A percentile compares a stretch with the other conserved stretches of the same genome.
phyloP scores from a whole-genome alignment of 2,329 filamentous ascomycete species.

The Drechslerella coelobrocha region DNA sequence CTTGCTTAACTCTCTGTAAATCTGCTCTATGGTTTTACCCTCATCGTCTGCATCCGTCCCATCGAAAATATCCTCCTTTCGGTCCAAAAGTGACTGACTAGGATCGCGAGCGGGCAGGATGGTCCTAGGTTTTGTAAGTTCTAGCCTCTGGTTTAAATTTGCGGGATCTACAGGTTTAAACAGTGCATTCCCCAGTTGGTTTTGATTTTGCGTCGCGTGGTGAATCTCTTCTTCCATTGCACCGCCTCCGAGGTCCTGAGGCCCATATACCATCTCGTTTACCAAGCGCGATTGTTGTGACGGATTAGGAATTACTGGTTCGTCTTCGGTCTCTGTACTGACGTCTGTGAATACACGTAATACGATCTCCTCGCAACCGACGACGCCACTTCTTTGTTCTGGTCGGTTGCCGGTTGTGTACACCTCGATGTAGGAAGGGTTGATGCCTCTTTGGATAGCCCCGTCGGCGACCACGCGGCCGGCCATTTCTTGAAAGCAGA shows the following conservation, averaged over 20 bases:
- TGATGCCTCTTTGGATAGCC: background rate
- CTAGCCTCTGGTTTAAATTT: too few species aligned
- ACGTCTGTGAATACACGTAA: constrained; percentile 22
- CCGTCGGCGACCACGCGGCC: background rate
- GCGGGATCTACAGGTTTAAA: too few species aligned
- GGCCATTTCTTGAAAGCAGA: constrained; percentile 35
- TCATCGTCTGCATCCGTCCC: too few species aligned
- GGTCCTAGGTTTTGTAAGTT: too few species aligned
- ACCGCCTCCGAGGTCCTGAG: too few species aligned
- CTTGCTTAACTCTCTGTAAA: too few species aligned
- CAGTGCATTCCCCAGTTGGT: too few species aligned
- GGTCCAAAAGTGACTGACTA: too few species aligned
- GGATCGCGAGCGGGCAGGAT: too few species aligned
- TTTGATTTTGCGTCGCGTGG: too few species aligned
- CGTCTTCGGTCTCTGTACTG: background rate
- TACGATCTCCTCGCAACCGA: constrained; percentile 28
- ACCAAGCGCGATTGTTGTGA: constrained; percentile 10
- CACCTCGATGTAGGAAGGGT: constrained; percentile 29
- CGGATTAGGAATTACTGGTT: background rate
- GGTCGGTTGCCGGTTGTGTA: background rate
- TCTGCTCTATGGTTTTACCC: too few species aligned
- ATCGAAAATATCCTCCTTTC: too few species aligned
- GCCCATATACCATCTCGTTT: background rate
- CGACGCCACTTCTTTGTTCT: background rate
- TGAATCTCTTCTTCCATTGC: background rate